Evolutionary conservation across 2,329 filamentous ascomycete genomes (phyloP).

Genomic region (Biscogniauxia marginata): DNA sequence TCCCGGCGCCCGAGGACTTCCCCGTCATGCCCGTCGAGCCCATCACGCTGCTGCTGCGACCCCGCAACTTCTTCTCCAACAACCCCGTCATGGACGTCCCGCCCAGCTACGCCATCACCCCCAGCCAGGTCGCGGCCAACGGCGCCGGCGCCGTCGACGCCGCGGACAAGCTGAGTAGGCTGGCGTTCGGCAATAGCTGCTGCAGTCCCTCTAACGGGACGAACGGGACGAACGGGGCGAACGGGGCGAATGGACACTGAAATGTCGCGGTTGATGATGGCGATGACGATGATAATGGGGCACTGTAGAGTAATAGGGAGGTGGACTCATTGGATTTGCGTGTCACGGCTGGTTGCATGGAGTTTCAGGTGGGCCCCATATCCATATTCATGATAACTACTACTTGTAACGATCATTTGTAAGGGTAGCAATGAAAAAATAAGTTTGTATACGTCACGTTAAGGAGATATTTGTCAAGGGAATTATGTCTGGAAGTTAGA

Average conservation of each 20-base stretch:
- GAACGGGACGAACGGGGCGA: conserved; percentile 14
- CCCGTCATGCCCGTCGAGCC: conserved; percentile 88
- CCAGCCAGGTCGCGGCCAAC: conserved; percentile 54
- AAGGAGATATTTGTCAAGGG: no score
- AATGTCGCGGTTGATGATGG: not conserved
- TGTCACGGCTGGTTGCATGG: no score
- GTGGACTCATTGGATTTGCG: no score
- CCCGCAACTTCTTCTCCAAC: conserved; percentile 77
- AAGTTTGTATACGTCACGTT: no score
- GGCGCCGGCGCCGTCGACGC: conserved; percentile 33
- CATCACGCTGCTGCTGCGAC: conserved; percentile 76
- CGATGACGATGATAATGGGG: no score
- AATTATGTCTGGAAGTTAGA: no score
- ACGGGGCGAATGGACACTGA: conserved; percentile 15
- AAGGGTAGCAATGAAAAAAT: no score
- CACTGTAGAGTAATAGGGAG: no score
- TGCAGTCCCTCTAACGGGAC: conserved; percentile 17
- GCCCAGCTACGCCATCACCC: conserved; percentile 70
- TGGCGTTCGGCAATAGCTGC: conserved; percentile 24
- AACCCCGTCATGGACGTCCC: conserved; percentile 82
- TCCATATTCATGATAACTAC: no score
- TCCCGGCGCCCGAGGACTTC: conserved; percentile 87
- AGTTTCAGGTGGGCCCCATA: no score
- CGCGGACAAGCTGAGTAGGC: conserved; percentile 30
- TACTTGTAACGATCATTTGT: no score